These are phyloP conservation scores for Citrullus colocynthis DNA, from an alignment of 306 rosid species.

Conservation along the genomic window DNA sequence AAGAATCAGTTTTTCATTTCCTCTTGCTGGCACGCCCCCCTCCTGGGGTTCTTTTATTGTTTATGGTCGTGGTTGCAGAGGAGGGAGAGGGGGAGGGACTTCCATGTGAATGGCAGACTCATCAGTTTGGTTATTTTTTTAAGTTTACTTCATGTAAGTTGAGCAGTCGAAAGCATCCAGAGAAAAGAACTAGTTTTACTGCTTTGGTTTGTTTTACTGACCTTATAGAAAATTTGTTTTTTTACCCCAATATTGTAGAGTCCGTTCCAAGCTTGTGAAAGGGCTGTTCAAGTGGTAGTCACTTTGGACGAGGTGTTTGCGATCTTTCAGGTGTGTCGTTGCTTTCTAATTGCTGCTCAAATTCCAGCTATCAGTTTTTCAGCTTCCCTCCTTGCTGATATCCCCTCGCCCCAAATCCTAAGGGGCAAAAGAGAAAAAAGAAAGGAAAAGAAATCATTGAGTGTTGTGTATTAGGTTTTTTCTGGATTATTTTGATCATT, in stretches of 20 bases:
- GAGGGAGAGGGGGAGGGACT: not conserved
- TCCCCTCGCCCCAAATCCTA: not conserved
- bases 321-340: not conserved
- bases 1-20: not conserved
- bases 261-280: constrained; percentile 22
- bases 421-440: not conserved
- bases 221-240: not conserved
- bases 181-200: not conserved
- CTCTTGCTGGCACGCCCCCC: not conserved
- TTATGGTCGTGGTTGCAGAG: not conserved
- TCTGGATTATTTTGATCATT: not conserved
- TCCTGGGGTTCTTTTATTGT: not conserved
- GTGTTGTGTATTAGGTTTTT: constrained; percentile 2
- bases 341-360: not conserved
- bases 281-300: not conserved
- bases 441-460: not conserved
- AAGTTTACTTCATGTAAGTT: constrained; percentile 26
- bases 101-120: constrained; percentile 28
- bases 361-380: not conserved
- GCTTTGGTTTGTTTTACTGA: not conserved
- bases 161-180: not conserved
- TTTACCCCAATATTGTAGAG: constrained; percentile 30
- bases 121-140: constrained; percentile 40
- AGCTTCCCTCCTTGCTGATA: not conserved
- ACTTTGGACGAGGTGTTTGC: not conserved